These are phyloP conservation scores for Penicillium corylophilum DNA, from an alignment of 2,329 filamentous ascomycete species.

Conservation along the genomic window DNA sequence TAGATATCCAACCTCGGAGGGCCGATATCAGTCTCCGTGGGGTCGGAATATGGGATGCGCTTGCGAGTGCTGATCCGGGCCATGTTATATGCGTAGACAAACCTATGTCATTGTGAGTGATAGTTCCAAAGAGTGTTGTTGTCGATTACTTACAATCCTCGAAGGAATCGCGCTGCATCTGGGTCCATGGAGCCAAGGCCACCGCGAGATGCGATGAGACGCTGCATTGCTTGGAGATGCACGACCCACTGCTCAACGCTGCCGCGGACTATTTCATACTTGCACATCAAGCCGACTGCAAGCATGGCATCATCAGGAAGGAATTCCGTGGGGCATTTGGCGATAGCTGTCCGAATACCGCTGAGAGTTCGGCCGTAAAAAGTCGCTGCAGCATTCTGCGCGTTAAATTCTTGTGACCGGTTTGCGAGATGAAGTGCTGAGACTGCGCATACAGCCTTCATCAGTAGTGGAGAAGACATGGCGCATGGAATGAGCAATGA, in stretches of 20 bases:
- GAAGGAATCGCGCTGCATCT: conserved; percentile 34
- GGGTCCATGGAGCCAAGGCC: conserved; percentile 30
- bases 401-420: conserved; percentile 22
- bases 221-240: conserved; percentile 37
- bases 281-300: conserved; percentile 38
- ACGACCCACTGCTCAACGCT: conserved; percentile 40
- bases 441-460: conserved; percentile 40
- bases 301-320: conserved; percentile 35
- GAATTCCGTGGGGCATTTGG: conserved; percentile 11
- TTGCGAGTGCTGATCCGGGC: conserved; percentile 35
- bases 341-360: conserved; percentile 31
- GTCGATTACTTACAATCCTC: conserved; percentile 31
- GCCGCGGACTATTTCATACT: conserved; percentile 40
- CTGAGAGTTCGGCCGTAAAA: conserved; percentile 37
- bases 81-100: conserved; percentile 36
- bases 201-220: conserved; percentile 33
- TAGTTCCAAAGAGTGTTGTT: too few species aligned
- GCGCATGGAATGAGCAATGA: conserved; percentile 38
- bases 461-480: conserved; percentile 35
- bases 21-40: conserved; percentile 23
- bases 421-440: conserved; percentile 40
- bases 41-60: conserved; percentile 16
- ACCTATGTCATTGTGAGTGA: conserved; percentile 22
- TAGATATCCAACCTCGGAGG: conserved; percentile 37
- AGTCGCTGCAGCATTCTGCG: conserved; percentile 30